Base-by-base conservation (phyloP, 2,329 filamentous ascomycete species). In the Periconia sp. region DNA sequence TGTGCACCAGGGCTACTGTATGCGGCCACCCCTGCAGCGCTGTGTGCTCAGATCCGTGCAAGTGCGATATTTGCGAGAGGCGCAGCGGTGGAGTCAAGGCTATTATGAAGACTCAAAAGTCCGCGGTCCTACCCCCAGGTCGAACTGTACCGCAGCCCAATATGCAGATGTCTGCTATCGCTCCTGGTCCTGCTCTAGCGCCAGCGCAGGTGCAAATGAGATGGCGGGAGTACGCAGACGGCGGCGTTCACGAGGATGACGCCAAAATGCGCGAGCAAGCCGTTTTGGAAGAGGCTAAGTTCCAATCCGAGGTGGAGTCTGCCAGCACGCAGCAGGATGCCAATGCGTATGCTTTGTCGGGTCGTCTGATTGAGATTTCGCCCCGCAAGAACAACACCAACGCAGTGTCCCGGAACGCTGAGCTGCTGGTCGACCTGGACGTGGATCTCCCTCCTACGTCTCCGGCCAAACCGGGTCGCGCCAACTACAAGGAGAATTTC, bases 11-110 rank as follows among this genome's bases (percentile, higher is more conserved):
- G 46, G 53, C 52, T 1, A 46, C 64, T 9, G 57, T 60, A 1
- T 74, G 71, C 49, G 64, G 65, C 6, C 71, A 73, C 56, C 56
- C 53, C 11, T 74, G 71, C 50, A 46, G 43, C 53, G 56, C 56
- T 1, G 45, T 64, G 6, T 74, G 70, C 47, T 68, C 60, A 35
- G 65, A 71, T 35, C 54, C 60, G 1, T 73, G 70, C 56, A 61
- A 50, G 30, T 74, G 71, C 48, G 52, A 55, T 2, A 57, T 50
- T 11, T 73, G 71, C 45, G 65, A 68, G 11, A 55, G 55, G 31
- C 59, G 61, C 14, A 57, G 49, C 41, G 57, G 60, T 20, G 69
- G 69, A 2, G 53, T 53, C 19, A 63, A 64, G 33, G 55, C 65
- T 1, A 59, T 70, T 46, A 37, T 73, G 31, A 71, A 69, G 27